These are phyloP conservation scores for Aspergillus vadensis DNA, from an alignment of 2,329 filamentous ascomycete species.

Conservation along the genomic window DNA sequence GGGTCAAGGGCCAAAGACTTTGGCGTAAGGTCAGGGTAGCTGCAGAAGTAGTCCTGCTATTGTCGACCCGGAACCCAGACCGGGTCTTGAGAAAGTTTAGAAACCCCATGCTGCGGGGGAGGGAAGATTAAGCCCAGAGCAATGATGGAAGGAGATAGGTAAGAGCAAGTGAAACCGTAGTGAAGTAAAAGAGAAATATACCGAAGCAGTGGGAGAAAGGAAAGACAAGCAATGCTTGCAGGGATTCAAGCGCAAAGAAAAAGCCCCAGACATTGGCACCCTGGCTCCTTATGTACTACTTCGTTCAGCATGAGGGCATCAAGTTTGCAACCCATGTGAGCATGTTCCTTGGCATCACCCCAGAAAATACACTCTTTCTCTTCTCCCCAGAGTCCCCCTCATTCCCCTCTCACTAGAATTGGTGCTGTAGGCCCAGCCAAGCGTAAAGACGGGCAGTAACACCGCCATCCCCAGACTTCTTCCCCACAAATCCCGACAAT, in stretches of 20 bases:
- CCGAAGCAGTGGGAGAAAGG: neutral
- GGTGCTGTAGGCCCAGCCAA: neutral
- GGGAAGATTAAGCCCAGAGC: neutral
- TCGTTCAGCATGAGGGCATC: neutral
- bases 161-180: neutral
- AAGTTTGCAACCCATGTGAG: neutral
- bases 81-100: conserved; percentile 33
- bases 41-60: conserved; percentile 42
- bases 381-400: neutral
- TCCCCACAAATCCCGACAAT: conserved; percentile 11
- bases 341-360: neutral
- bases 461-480: conserved; percentile 12
- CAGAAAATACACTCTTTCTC: neutral
- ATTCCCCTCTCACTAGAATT: neutral
- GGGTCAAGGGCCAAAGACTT: conserved; percentile 46
- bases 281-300: neutral
- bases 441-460: neutral
- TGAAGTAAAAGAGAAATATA: neutral
- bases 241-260: neutral
- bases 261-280: neutral
- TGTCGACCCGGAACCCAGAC: conserved; percentile 37
- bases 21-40: conserved; percentile 47
- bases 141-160: neutral
- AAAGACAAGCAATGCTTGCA: neutral
- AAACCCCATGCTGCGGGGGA: conserved; percentile 29